A percentile compares a stretch with the other conserved stretches of the same genome.
Conservation (phyloP, 495 filamentous ascomycete genomes). For the Daldinia childiae region DNA sequence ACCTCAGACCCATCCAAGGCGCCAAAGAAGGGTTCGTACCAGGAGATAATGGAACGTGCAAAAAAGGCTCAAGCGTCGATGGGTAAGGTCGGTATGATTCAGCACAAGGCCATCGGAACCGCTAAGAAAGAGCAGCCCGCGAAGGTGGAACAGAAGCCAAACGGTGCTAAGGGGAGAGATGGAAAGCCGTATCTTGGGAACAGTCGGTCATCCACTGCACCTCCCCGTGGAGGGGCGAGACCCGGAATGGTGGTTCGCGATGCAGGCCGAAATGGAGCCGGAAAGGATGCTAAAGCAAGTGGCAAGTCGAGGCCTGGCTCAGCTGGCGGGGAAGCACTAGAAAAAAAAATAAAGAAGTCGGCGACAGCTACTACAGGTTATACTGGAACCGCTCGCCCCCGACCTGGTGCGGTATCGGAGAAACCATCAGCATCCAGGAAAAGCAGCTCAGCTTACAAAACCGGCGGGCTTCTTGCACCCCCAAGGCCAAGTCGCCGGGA, state of each 20-base stretch:
- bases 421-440: slow-evolving; percentile 44
- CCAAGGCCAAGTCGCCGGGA: slow-evolving; percentile 48
- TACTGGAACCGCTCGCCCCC: slow-evolving; percentile 62
- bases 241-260: slow-evolving; percentile 31
- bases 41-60: slow-evolving; percentile 73
- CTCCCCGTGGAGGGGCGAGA: slow-evolving; percentile 35
- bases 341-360: slow-evolving; percentile 67
- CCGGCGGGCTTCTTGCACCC: slow-evolving; percentile 45
- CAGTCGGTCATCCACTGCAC: slow-evolving; percentile 26
- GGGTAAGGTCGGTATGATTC: slow-evolving; percentile 62
- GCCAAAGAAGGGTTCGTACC: slow-evolving; percentile 73
- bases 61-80: slow-evolving; percentile 61
- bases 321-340: slow-evolving; percentile 38
- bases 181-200: slow-evolving; percentile 40
- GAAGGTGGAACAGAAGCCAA: slow-evolving; percentile 49
- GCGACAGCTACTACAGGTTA: slow-evolving; percentile 66
- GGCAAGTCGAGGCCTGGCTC: slow-evolving; percentile 30
- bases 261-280: slow-evolving; percentile 35
- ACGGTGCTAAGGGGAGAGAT: slow-evolving; percentile 32
- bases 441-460: slow-evolving; percentile 31
- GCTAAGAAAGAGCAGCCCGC: slow-evolving; percentile 57
- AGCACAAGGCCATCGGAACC: slow-evolving; percentile 63
- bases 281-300: slow-evolving; percentile 26
- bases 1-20: slow-evolving; percentile 47
- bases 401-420: slow-evolving; percentile 46